Base-by-base conservation (phyloP, 2,329 filamentous ascomycete genomes). In the Ascochyta lentis region DNA sequence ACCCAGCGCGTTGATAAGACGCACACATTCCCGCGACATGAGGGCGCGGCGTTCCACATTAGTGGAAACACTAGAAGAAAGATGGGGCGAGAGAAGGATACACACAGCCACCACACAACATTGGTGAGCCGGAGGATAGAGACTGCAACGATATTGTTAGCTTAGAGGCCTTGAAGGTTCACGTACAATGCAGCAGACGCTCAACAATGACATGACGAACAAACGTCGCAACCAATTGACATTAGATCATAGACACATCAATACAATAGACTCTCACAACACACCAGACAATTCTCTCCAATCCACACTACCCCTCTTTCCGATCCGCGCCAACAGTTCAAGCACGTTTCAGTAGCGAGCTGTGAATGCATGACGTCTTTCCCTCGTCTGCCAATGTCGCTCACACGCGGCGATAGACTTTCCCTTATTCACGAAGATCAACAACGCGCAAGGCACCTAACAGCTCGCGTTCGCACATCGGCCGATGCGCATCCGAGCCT, bases 101-200 rank as follows among this genome's bases (percentile, higher is more conserved):
- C 46, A 45, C 23, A 44, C 27, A 29, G 46, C 52, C 29, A 15
- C 29, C 29, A 19, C 27, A 49, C 29, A 39, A 15, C 5, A n/a
- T 35, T 8, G 31, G 46, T 46, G 41, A 50, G 46, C 41, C 34
- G 31, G 29, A 41, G 42, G 23, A 42, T 27, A 19, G 38, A 43
- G 43, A 56, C 53, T 51, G 53, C 53, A 56, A 51, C 53, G 47
- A 51, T 56, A 51, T 51, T 56, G 53, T 51, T 48, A 43, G 33
- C 26, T 34, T 19, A 44, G 31, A 42, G 29, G 35, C 42, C 43
- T 51, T 24, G 6, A 43, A 16, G 53, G 48, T 38, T 50, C 47
- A 39, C 33, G 33, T 51, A 51, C 53, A 56, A 56, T 56, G 53
- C 53, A 51, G 53, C 53, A 56, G 47, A 46, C 42, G 22, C 53